Conservation (phyloP, 2,329 filamentous ascomycete genomes). For the Cladophialophora yegresii region DNA sequence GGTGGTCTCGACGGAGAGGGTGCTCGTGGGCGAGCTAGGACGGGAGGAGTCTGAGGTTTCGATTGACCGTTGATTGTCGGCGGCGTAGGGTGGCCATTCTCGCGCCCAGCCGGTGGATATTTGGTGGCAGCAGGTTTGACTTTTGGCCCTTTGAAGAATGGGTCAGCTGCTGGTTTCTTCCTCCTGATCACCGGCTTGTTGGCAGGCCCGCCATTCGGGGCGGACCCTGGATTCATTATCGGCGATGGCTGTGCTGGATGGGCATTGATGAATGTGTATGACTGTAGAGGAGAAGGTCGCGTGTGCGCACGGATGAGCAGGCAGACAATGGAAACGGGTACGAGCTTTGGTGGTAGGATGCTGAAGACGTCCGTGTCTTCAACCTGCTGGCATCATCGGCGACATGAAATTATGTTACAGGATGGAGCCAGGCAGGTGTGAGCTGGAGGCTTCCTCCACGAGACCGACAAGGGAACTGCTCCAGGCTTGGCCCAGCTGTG, state of each 20-base stretch:
- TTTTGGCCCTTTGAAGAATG: slow-evolving; percentile 31
- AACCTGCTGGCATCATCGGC: background rate
- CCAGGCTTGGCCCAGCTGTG: background rate
- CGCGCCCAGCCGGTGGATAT: slow-evolving; percentile 5
- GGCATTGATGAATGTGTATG: slow-evolving; percentile 11
- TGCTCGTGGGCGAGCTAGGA: slow-evolving; percentile 15
- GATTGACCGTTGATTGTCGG: slow-evolving; percentile 24
- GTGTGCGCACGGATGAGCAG: background rate
- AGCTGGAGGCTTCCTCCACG: background rate
- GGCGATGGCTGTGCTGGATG: slow-evolving; percentile 6
- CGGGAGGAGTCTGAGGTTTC: slow-evolving; percentile 9
- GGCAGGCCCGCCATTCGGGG: slow-evolving; percentile 21
- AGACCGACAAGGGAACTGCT: background rate
- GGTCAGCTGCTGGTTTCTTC: slow-evolving; percentile 32
- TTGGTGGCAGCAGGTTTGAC: slow-evolving; percentile 14
- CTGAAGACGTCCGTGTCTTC: background rate
- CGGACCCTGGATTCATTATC: slow-evolving; percentile 30
- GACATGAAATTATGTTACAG: background rate
- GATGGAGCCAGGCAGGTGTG: background rate
- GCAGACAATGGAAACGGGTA: background rate
- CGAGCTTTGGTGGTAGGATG: background rate
- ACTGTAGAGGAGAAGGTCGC: background rate
- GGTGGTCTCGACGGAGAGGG: slow-evolving; percentile 17
- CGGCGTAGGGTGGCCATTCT: slow-evolving; percentile 31
- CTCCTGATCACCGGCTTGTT: slow-evolving; percentile 28